phyloP scores from a whole-genome alignment of 345 rosid species.

The Trapa incisa region DNA sequence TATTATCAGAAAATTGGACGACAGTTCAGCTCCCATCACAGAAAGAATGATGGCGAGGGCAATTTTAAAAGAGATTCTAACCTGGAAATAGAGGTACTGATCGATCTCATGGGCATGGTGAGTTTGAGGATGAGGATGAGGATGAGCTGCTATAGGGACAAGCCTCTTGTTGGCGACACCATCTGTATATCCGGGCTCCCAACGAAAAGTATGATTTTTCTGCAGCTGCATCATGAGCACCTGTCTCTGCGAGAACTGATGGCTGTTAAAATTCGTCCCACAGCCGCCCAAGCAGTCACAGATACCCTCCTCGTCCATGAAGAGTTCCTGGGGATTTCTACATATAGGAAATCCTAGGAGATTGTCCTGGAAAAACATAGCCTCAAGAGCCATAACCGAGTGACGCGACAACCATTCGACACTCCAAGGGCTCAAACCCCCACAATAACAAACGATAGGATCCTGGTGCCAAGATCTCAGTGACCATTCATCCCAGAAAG shows the following conservation, averaged over 20 bases:
- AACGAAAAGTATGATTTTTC: slow-evolving; percentile 22
- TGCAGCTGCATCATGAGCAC: slow-evolving; percentile 5
- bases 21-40: no score
- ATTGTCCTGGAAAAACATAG: slow-evolving; percentile 40
- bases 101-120: slow-evolving; percentile 50
- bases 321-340: slow-evolving; percentile 11
- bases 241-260: slow-evolving; percentile 13
- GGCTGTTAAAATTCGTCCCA: slow-evolving; percentile 15
- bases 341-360: slow-evolving; percentile 18
- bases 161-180: slow-evolving; percentile 1
- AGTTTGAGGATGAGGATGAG: slow-evolving; percentile 18
- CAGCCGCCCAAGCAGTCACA: neutral
- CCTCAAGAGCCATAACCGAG: slow-evolving; percentile 52
- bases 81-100: slow-evolving; percentile 54
- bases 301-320: neutral
- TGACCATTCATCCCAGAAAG: slow-evolving; percentile 22
- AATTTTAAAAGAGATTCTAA: slow-evolving; percentile 7
- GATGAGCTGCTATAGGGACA: neutral
- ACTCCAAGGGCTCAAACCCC: neutral
- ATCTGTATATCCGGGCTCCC: neutral
- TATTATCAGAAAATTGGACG: no score
- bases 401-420: neutral
- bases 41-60: neutral
- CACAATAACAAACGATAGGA: slow-evolving; percentile 7
- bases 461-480: neutral